Evolutionary conservation across 768 basidiomycete genomes (phyloP), one percentile per base, ranked within the genome.

Genomic region (Serendipita sp.): DNA sequence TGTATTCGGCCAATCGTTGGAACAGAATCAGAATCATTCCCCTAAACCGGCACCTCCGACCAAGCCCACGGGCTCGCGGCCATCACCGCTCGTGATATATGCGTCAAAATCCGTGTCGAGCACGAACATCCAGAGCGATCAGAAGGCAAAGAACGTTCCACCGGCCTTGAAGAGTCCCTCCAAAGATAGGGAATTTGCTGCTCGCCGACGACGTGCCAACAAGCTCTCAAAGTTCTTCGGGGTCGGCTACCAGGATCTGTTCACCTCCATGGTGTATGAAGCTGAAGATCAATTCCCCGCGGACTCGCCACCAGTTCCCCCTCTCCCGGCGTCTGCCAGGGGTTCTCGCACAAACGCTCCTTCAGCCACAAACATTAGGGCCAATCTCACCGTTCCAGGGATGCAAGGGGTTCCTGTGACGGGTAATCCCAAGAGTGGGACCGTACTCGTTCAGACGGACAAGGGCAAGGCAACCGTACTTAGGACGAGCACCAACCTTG

Each of bases 191-290:
- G 50, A 66, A 42, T 72, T 74, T 66, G 68, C 66, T 28, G 67
- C 67, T 64, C 74, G 77, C 42, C 71, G 77, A n/a, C 69, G 75
- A 5, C 77, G 80, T 31, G 76, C 76, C n/a, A 77, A 76, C 63
- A 83, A 82, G 69, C 70, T 83, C 43, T 74, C 79, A 26, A 77
- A 76, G 45, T 82, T 83, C 71, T 82, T 82, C 68, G 81, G 81
- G 14, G 81, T 82, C 33, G 74, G 71, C 28, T 77, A 76, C 66
- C 71, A 76, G 61, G 77, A 79, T 65, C 72, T 83, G 53, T 58
- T 58, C 30, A 58, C 22, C n/a, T 24, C 53, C 9, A 28, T 58
- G 53, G 24, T 58, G 4, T 58, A 58, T 58, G 53, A n/a, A 9
- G 30, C 22, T 4, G 31, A 58, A 11, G 30, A 22, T 11, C 53